Percentiles rank a stretch among this genome's conserved stretches.
Conservation (phyloP, 345 rosid genomes). For the Psidium guajava region DNA sequence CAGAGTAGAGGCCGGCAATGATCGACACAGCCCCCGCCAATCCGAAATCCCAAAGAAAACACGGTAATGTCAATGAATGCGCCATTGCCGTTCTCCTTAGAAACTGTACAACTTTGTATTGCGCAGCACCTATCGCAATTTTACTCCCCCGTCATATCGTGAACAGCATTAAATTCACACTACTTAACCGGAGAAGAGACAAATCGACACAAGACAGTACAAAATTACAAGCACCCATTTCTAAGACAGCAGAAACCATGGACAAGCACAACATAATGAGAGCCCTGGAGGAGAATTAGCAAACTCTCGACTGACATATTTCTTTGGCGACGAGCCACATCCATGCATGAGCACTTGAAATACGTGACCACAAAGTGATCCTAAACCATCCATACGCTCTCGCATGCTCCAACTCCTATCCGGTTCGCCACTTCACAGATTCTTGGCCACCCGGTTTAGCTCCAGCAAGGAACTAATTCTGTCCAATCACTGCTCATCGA, state of each 20-base stretch:
- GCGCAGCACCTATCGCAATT: too few relatives aligned
- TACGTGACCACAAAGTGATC: too few relatives aligned
- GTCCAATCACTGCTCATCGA: not conserved
- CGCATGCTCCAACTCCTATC: not conserved
- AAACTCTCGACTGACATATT: not conserved
- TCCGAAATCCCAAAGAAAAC: conserved; percentile 10
- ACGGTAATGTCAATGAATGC: too few relatives aligned
- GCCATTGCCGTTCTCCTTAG: too few relatives aligned
- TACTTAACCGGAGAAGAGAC: not conserved
- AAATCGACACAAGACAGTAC: not conserved
- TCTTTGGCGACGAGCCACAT: not conserved
- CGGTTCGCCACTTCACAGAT: not conserved
- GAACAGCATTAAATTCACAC: not conserved
- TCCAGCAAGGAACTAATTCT: not conserved
- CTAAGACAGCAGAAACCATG: not conserved
- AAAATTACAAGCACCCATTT: not conserved
- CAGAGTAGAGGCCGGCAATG: conserved; percentile 57
- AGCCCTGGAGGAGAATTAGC: not conserved
- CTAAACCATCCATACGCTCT: not conserved
- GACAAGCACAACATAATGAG: not conserved
- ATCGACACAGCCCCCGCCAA: conserved; percentile 58
- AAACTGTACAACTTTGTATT: not conserved
- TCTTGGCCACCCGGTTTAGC: not conserved
- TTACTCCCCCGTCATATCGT: not conserved
- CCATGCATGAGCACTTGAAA: too few relatives aligned